Conservation (phyloP, 129 eudicot species). For the Escallonia rubra region DNA sequence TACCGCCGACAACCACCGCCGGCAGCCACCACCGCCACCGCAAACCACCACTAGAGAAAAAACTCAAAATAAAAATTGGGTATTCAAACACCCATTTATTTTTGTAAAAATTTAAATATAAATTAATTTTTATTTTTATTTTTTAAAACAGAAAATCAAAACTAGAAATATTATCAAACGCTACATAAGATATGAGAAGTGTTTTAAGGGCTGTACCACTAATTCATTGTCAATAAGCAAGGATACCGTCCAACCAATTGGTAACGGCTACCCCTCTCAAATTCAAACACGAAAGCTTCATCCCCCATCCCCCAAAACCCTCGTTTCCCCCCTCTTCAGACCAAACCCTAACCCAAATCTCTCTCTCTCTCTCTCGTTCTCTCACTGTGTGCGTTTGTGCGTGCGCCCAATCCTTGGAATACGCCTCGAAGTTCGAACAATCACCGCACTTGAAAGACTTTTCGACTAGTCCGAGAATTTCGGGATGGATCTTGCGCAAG, state of each 20-base stretch:
- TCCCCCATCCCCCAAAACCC: slow-evolving; percentile 22
- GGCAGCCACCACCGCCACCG: too few relatives aligned
- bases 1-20: too few relatives aligned
- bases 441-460: neutral
- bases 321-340: slow-evolving; percentile 18
- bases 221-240: too few relatives aligned
- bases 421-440: neutral
- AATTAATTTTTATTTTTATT: too few relatives aligned
- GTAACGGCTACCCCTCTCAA: slow-evolving; percentile 32
- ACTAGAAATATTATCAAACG: too few relatives aligned
- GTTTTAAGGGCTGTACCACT: too few relatives aligned
- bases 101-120: too few relatives aligned
- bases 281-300: neutral
- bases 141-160: too few relatives aligned
- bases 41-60: too few relatives aligned
- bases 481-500: slow-evolving; percentile 64
- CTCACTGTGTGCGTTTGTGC: slow-evolving; percentile 5
- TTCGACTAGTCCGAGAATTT: neutral
- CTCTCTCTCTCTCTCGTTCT: slow-evolving; percentile 3
- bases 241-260: neutral
- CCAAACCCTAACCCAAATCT: slow-evolving; percentile 20
- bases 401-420: neutral
- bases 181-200: too few relatives aligned
- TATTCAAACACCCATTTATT: too few relatives aligned
- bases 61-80: too few relatives aligned